Evolutionary conservation across 106 monocot species (phyloP).

Genomic region (Dioscorea dumetorum): DNA sequence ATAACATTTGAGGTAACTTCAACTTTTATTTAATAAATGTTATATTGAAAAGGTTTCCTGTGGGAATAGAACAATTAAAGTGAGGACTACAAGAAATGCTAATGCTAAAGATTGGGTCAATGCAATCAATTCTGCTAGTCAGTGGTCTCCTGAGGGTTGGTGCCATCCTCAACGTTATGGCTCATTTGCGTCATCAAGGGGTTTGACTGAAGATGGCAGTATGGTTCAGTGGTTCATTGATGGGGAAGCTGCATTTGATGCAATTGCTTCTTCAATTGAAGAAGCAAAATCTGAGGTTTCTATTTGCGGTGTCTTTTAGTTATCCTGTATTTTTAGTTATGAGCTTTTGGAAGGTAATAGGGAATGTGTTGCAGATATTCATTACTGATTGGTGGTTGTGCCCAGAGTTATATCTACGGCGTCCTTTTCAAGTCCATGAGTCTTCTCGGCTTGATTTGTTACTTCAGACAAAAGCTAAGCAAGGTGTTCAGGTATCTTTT

Average conservation of each 20-base stretch:
- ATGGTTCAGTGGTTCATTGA: slow-evolving; percentile 92
- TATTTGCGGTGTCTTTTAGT: neutral
- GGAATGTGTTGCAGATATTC: slow-evolving; percentile 60
- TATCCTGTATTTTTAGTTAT: neutral
- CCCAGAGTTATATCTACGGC: slow-evolving; percentile 84
- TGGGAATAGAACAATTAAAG: slow-evolving; percentile 64
- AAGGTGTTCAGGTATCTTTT: slow-evolving; percentile 83
- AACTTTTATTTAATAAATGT: slow-evolving; percentile 8
- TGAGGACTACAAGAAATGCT: slow-evolving; percentile 53
- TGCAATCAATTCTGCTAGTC: slow-evolving; percentile 82
- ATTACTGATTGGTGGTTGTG: slow-evolving; percentile 99
- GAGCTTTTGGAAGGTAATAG: too few relatives aligned
- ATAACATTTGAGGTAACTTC: slow-evolving; percentile 45
- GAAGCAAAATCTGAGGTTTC: slow-evolving; percentile 92
- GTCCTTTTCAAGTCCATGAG: slow-evolving; percentile 63
- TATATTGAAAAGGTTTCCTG: slow-evolving; percentile 57
- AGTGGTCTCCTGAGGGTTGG: slow-evolving; percentile 88
- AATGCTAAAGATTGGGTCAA: slow-evolving; percentile 92
- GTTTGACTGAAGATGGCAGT: slow-evolving; percentile 81
- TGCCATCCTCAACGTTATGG: slow-evolving; percentile 89
- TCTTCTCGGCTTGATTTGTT: slow-evolving; percentile 81
- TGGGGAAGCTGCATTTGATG: slow-evolving; percentile 88
- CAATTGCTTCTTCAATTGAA: slow-evolving; percentile 92
- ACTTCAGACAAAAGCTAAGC: slow-evolving; percentile 84
- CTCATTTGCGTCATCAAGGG: slow-evolving; percentile 91